These are phyloP conservation scores for Paecilomyces sp. DNA, from an alignment of 2,329 filamentous ascomycete species.

Conservation along the genomic window DNA sequence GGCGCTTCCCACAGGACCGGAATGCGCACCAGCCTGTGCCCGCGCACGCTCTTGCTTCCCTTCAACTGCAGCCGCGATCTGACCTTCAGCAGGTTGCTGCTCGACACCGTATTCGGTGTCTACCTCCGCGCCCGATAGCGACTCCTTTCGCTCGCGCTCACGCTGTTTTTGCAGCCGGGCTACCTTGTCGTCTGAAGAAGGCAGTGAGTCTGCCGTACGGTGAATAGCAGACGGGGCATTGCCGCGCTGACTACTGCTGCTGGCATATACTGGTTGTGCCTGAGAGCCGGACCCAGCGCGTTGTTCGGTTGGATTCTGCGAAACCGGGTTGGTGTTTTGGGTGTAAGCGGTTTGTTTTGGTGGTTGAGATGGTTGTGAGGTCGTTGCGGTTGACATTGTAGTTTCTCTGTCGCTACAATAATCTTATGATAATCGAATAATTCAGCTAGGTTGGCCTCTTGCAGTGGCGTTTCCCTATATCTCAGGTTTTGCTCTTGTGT, in stretches of 20 bases:
- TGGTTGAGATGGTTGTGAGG: slow-evolving; percentile 20
- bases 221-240: slow-evolving; percentile 17
- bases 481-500: background rate
- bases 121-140: slow-evolving; percentile 16
- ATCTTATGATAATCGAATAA: background rate
- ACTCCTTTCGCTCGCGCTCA: slow-evolving; percentile 6
- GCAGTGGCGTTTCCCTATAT: background rate
- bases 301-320: slow-evolving; percentile 16
- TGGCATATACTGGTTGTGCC: background rate
- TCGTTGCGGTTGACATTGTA: slow-evolving; percentile 2
- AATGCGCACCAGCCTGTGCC: slow-evolving; percentile 27
- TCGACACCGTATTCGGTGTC: slow-evolving; percentile 30
- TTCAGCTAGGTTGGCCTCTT: background rate
- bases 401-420: background rate
- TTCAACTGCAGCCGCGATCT: slow-evolving; percentile 25
- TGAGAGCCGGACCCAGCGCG: background rate
- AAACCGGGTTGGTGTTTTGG: slow-evolving; percentile 25
- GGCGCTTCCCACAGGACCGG: slow-evolving; percentile 24
- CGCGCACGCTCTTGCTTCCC: slow-evolving; percentile 16
- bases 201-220: slow-evolving; percentile 18
- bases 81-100: slow-evolving; percentile 27
- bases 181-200: slow-evolving; percentile 19
- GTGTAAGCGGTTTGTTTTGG: slow-evolving; percentile 27
- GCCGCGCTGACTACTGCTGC: slow-evolving; percentile 13
- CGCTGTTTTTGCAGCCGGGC: slow-evolving; percentile 12